Conservation (phyloP, 2,329 filamentous ascomycete genomes). For the Fusarium succisae region DNA sequence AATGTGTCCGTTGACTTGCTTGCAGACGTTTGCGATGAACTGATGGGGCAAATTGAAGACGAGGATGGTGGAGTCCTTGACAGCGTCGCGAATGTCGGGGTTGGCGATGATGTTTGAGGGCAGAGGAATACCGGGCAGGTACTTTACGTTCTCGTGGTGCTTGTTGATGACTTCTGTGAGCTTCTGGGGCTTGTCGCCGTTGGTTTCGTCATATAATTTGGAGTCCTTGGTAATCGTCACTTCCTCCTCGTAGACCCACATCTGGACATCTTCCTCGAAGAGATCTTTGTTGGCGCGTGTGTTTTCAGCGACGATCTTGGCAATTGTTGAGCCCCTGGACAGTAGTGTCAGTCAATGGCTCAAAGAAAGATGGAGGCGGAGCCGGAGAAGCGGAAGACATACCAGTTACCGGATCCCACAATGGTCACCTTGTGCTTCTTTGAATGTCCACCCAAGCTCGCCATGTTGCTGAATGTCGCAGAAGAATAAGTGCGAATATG, state of each 20-base stretch:
- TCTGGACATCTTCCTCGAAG: constrained; percentile 90
- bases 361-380: not conserved
- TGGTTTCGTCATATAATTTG: constrained; percentile 73
- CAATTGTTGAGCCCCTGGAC: constrained; percentile 89
- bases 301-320: constrained; percentile 97
- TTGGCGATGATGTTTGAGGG: constrained; percentile 87
- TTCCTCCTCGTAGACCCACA: constrained; percentile 99
- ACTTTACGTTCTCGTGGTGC: constrained; percentile 96
- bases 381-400: constrained; percentile 27
- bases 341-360: not conserved
- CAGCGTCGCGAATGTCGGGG: constrained; percentile 80
- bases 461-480: constrained; percentile 45
- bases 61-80: constrained; percentile 85
- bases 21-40: constrained; percentile 89
- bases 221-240: constrained; percentile 78
- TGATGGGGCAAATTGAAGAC: constrained; percentile 98
- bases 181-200: constrained; percentile 78
- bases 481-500: constrained; percentile 22
- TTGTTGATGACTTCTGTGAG: constrained; percentile 92
- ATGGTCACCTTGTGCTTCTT: constrained; percentile 94
- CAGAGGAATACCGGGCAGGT: constrained; percentile 87
- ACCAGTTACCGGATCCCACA: constrained; percentile 97
- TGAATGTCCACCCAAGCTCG: constrained; percentile 58
- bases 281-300: constrained; percentile 78
- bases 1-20: constrained; percentile 86